These are phyloP conservation scores for Cardamine resedifolia DNA, from an alignment of 345 rosid species.

Conservation along the genomic window DNA sequence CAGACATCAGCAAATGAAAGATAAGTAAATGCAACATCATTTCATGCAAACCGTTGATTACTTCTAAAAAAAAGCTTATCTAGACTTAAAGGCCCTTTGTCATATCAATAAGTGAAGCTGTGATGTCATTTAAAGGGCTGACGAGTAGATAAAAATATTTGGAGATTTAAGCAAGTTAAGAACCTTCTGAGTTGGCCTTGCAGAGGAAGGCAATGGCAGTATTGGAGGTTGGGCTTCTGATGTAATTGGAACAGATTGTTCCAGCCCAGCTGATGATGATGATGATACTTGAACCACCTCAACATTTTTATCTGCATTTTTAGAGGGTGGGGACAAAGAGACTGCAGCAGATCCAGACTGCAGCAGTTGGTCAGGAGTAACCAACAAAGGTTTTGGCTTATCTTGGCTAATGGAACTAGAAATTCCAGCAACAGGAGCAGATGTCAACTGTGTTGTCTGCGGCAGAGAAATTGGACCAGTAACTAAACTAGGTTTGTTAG, in stretches of 20 bases:
- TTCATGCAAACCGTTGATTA: neutral
- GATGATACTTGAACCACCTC: constrained; percentile 70
- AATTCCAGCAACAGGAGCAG: constrained; percentile 44
- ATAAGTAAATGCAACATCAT: constrained; percentile 13
- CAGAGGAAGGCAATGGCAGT: constrained; percentile 74
- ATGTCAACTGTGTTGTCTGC: constrained; percentile 46
- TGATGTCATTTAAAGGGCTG: neutral
- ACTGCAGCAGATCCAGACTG: constrained; percentile 53
- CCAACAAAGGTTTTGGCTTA: constrained; percentile 49
- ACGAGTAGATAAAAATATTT: neutral
- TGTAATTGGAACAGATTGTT: constrained; percentile 49
- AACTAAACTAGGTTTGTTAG: constrained; percentile 49
- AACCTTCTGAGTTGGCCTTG: constrained; percentile 49
- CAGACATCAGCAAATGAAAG: constrained; percentile 15
- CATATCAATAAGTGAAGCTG: neutral
- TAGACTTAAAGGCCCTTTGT: neutral
- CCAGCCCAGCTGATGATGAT: constrained; percentile 45
- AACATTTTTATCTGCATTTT: constrained; percentile 59
- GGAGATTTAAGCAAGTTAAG: neutral
- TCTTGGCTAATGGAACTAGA: constrained; percentile 50
- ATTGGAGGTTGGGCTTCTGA: constrained; percentile 74
- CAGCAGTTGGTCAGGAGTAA: constrained; percentile 78
- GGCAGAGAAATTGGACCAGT: constrained; percentile 49
- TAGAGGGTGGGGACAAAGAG: constrained; percentile 47
- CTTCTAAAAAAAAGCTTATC: neutral